Evolutionary conservation across 371 early-diverging fungal genomes (phyloP).

Genomic region (Saksenaea oblongispora): DNA sequence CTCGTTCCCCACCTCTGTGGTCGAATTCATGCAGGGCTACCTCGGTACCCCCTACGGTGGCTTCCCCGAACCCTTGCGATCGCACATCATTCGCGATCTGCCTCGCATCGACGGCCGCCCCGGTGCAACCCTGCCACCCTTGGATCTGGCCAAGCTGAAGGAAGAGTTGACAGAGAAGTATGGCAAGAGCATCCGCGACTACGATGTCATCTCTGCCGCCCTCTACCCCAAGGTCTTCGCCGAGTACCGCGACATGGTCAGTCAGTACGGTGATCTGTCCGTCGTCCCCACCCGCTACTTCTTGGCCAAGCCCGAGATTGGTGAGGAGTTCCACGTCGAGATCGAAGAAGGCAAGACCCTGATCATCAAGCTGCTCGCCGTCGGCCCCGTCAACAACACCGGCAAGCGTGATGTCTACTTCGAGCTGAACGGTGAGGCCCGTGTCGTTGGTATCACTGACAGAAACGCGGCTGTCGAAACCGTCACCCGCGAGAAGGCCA

Average conservation of each 20-base stretch:
- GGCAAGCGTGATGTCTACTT: slow-evolving; percentile 94
- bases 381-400: slow-evolving; percentile 77
- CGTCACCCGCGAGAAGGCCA: slow-evolving; percentile 77
- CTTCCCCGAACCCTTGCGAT: slow-evolving; percentile 89
- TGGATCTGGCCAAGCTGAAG: slow-evolving; percentile 79
- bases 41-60: slow-evolving; percentile 94
- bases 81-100: slow-evolving; percentile 76
- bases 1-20: slow-evolving; percentile 91
- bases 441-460: slow-evolving; percentile 78
- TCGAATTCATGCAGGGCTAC: slow-evolving; percentile 96
- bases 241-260: slow-evolving; percentile 75
- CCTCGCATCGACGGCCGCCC: slow-evolving; percentile 85
- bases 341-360: slow-evolving; percentile 89
- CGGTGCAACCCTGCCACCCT: slow-evolving; percentile 76
- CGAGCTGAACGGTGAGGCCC: slow-evolving; percentile 91
- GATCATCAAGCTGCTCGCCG: slow-evolving; percentile 88
- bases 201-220: slow-evolving; percentile 85
- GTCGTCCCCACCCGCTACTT: slow-evolving; percentile 90
- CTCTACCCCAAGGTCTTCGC: slow-evolving; percentile 94
- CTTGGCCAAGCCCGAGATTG: slow-evolving; percentile 80
- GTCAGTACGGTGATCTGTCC: slow-evolving; percentile 83
- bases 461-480: slow-evolving; percentile 61
- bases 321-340: slow-evolving; percentile 86
- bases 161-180: slow-evolving; percentile 76
- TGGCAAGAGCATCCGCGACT: slow-evolving; percentile 75